These are phyloP conservation scores for Platanthera zijinensis DNA, from an alignment of 106 monocot species.

Conservation along the genomic window DNA sequence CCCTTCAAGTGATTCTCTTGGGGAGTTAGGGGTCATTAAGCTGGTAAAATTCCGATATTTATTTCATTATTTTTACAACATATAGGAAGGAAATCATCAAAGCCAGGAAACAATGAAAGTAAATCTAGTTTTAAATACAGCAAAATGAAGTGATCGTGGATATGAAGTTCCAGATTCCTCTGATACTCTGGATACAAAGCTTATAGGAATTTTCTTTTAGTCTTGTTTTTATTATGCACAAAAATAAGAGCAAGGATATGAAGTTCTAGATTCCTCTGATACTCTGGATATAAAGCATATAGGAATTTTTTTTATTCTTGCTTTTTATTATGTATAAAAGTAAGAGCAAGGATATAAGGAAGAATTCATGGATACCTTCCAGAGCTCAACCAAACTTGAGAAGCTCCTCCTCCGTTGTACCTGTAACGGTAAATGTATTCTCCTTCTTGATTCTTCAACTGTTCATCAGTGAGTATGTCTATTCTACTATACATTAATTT, in stretches of 20 bases:
- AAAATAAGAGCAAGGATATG: background rate
- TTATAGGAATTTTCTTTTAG: background rate
- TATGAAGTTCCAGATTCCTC: background rate
- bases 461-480: slow-evolving; percentile 51
- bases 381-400: slow-evolving; percentile 82
- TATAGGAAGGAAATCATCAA: background rate
- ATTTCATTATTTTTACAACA: too few relatives aligned
- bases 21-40: too few relatives aligned
- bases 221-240: background rate
- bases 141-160: background rate
- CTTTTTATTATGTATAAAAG: background rate
- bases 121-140: background rate
- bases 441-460: slow-evolving; percentile 56
- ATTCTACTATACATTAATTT: slow-evolving; percentile 45
- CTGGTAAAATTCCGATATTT: too few relatives aligned
- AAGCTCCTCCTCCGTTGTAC: slow-evolving; percentile 71
- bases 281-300: background rate
- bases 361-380: slow-evolving; percentile 39
- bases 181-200: background rate
- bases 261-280: background rate
- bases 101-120: background rate
- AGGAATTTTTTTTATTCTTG: background rate
- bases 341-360: background rate
- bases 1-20: too few relatives aligned
- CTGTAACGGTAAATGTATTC: slow-evolving; percentile 71